Conservation (phyloP, 2,329 filamentous ascomycete species). For the Paramyrothecium roridum region DNA sequence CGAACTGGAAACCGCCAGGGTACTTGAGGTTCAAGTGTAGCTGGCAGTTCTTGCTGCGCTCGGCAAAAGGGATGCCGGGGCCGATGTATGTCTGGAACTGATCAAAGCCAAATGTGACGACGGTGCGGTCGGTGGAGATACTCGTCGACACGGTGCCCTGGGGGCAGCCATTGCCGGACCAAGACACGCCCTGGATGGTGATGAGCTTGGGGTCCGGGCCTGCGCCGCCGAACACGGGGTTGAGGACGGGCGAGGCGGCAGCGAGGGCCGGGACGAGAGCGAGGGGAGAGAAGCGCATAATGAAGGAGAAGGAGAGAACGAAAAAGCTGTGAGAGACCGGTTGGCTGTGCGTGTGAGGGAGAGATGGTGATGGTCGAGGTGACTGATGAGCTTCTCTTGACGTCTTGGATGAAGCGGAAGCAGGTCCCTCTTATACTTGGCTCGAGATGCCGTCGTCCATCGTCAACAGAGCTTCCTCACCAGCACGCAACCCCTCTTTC, state of each 20-base stretch:
- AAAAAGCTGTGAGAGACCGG: not conserved
- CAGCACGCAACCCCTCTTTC: not conserved
- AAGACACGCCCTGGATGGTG: not conserved
- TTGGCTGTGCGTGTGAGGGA: not conserved
- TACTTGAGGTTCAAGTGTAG: not conserved
- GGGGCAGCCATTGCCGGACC: constrained; percentile 2
- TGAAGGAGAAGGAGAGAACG: not conserved
- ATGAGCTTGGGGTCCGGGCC: not conserved
- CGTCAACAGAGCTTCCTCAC: not conserved
- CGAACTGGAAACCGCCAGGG: constrained; percentile 2
- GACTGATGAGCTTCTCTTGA: not conserved
- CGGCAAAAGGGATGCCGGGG: not conserved
- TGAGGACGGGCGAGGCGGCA: not conserved
- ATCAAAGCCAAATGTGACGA: constrained; percentile 1
- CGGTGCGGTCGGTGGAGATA: constrained; percentile 1
- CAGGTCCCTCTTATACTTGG: not conserved
- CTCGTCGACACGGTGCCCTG: constrained; percentile 1
- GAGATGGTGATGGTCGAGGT: not conserved
- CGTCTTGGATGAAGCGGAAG: not conserved
- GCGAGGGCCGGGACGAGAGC: constrained; percentile 1
- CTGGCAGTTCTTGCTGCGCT: constrained; percentile 3
- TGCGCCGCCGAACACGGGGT: not conserved
- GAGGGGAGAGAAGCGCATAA: not conserved
- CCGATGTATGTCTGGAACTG: constrained; percentile 2
- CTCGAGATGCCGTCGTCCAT: not conserved